These are phyloP conservation scores for Tuber brumale DNA, from an alignment of 495 filamentous ascomycete genomes.

Conservation along the genomic window DNA sequence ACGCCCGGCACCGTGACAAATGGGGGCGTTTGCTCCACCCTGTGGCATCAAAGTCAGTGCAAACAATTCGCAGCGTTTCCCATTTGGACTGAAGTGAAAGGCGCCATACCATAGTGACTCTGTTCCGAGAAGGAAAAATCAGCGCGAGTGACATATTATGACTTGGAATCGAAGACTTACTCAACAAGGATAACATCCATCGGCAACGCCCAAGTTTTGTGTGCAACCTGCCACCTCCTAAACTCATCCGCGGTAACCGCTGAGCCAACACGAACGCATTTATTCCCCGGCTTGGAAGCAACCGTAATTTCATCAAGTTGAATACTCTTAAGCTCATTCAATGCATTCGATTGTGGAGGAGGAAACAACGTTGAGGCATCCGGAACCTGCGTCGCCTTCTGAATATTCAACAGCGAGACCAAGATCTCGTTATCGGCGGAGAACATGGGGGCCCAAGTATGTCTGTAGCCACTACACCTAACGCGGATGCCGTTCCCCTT, in stretches of 20 bases:
- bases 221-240: slow-evolving; percentile 45
- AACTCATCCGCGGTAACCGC: slow-evolving; percentile 50
- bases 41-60: slow-evolving; percentile 43
- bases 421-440: slow-evolving; percentile 48
- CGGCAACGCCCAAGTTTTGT: slow-evolving; percentile 46
- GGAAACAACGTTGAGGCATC: slow-evolving; percentile 44
- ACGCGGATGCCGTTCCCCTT: slow-evolving; percentile 44
- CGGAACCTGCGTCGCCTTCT: slow-evolving; percentile 44
- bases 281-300: slow-evolving; percentile 33
- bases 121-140: neutral
- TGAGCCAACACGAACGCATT: slow-evolving; percentile 46
- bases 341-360: slow-evolving; percentile 29
- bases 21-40: slow-evolving; percentile 49
- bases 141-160: neutral
- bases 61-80: slow-evolving; percentile 10
- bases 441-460: slow-evolving; percentile 49
- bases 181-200: slow-evolving; percentile 51
- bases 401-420: slow-evolving; percentile 47
- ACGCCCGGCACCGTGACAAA: slow-evolving; percentile 52
- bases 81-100: neutral
- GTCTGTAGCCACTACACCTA: slow-evolving; percentile 49
- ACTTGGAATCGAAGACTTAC: slow-evolving; percentile 22
- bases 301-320: slow-evolving; percentile 44
- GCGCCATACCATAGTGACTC: neutral
- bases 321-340: slow-evolving; percentile 37